A percentile compares a stretch with the other conserved stretches of the same genome.
These are phyloP conservation scores for Eucalyptus leucophloia DNA, from an alignment of 345 rosid genomes.

Conservation along the genomic window DNA sequence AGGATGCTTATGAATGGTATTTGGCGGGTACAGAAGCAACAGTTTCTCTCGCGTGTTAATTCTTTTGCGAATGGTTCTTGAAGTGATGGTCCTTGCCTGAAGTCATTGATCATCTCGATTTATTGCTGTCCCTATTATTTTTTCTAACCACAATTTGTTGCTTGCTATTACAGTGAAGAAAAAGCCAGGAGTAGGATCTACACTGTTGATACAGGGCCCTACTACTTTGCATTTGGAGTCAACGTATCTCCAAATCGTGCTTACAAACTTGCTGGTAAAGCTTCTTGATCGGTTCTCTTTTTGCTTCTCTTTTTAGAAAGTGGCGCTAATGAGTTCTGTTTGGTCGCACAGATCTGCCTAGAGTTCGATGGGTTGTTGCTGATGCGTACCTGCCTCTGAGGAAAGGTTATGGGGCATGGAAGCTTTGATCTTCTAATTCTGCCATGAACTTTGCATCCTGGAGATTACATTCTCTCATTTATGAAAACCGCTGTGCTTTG, in stretches of 20 bases:
- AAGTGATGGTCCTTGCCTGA: not conserved
- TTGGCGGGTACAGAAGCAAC: too few relatives aligned
- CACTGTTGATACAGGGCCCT: constrained; percentile 57
- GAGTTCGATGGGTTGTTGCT: constrained; percentile 92
- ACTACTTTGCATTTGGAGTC: constrained; percentile 75
- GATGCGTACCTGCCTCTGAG: constrained; percentile 60
- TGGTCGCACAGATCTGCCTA: constrained; percentile 39
- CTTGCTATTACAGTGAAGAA: constrained; percentile 39
- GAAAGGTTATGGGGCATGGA: constrained; percentile 69
- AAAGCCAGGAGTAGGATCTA: constrained; percentile 89
- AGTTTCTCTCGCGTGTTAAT: not conserved
- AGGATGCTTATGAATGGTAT: too few relatives aligned
- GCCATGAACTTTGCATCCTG: too few relatives aligned
- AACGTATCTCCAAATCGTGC: constrained; percentile 67
- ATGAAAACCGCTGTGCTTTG: not conserved
- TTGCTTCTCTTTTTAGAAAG: constrained; percentile 1
- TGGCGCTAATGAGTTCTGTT: too few relatives aligned
- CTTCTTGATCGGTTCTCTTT: not conserved
- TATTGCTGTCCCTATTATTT: not conserved
- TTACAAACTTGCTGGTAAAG: constrained; percentile 54
- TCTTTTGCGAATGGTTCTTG: not conserved
- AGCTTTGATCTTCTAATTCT: not conserved
- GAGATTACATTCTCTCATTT: not conserved
- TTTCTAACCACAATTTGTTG: not conserved
- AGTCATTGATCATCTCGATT: not conserved